Evolutionary conservation across 371 early-diverging fungal genomes (phyloP), one percentile per base, ranked within the genome.

Genomic region (Fennellomyces sp.): DNA sequence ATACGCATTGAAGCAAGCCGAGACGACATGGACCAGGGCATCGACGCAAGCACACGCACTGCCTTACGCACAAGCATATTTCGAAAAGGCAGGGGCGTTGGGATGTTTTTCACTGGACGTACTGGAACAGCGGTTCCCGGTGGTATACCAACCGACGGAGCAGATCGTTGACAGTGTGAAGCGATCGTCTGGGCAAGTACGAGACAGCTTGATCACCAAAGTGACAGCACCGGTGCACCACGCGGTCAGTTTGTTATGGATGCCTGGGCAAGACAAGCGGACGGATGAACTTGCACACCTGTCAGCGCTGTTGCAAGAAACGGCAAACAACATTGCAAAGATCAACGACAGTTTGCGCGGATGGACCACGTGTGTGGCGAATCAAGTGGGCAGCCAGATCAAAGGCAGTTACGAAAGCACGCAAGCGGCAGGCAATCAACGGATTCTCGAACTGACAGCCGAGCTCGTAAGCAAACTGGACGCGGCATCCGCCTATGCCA

Each of bases 71-170:
- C 73, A 63, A 42, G 66, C 71, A 15, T 78, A 84, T 53, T 62
- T 88, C 10, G 59, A 72, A 41, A 76, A 69, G 26, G 83, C 77
- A 12, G 89, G 89, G 60, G 69, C 82, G 23, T 53, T 87, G 28
- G 90, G 86, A 33, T 75, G 78, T 33, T 72, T 80, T 53, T 88
- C 90, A 8, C 76, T 91, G 25, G 88, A 89, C 56, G 38, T 80
- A 17, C 56, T 91, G 23, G 88, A 89, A 56, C 61, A 67, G 4
- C 75, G 69, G 25, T 82, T 85, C 64, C 88, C 88, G 12, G 80
- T 84, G 21, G 77, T 88, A 42, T 73, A 62, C 27, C 68, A 84
- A 69, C 83, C 87, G 27, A 82, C 82, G 0, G 66, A 73, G 29
- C 83, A 83, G 56, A 72, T 88, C 36, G 66, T 86, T 27, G 66